Percentiles rank a stretch among this genome's conserved stretches.
These are phyloP conservation scores for Truncatella angustata DNA, from an alignment of 2,329 filamentous ascomycete genomes.

Conservation along the genomic window DNA sequence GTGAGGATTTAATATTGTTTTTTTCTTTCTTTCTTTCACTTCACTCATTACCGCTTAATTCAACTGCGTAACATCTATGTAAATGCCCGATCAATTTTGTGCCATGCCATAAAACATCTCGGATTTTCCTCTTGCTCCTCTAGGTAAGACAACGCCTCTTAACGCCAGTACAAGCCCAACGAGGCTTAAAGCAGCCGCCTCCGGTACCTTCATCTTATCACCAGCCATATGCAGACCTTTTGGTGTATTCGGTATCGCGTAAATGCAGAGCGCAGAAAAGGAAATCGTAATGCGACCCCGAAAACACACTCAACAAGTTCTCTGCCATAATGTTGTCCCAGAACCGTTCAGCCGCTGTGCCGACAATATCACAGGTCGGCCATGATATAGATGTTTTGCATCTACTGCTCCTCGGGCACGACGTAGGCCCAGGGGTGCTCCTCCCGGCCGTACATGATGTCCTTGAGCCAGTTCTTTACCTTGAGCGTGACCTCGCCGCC, in stretches of 20 bases:
- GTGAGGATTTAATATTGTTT: too few relatives aligned
- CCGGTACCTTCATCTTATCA: too few relatives aligned
- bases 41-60: background rate
- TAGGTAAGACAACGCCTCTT: slow-evolving; percentile 3
- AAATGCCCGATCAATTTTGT: background rate
- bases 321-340: too few relatives aligned
- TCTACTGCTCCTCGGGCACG: slow-evolving; percentile 55
- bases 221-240: too few relatives aligned
- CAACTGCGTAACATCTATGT: background rate
- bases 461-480: slow-evolving; percentile 66
- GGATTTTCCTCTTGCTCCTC: background rate
- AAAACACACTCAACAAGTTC: too few relatives aligned
- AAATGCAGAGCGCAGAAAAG: background rate
- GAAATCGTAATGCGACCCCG: background rate
- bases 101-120: background rate
- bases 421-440: slow-evolving; percentile 69
- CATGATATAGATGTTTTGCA: background rate
- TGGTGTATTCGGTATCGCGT: too few relatives aligned
- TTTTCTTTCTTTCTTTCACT: too few relatives aligned
- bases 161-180: slow-evolving; percentile 2
- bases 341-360: too few relatives aligned
- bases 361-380: too few relatives aligned
- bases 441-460: slow-evolving; percentile 73
- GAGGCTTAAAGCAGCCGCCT: too few relatives aligned
- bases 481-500: slow-evolving; percentile 55